Base-by-base conservation (phyloP, 2,329 filamentous ascomycete species). In the Amphichorda felina region DNA sequence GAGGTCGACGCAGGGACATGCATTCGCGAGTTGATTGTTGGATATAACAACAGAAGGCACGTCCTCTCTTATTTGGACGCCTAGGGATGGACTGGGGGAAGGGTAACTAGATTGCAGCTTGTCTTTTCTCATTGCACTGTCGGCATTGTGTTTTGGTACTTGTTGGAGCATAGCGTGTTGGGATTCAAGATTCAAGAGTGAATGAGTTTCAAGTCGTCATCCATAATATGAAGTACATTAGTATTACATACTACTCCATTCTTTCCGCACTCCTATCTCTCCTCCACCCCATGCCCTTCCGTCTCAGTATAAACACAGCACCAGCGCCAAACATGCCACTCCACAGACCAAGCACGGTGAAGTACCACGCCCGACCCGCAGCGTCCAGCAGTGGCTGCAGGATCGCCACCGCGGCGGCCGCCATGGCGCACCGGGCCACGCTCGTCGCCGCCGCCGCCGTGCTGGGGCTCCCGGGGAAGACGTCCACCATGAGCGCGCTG, bases 1-100 rank as follows among this genome's bases (percentile, higher is more conserved):
- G 11, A 59, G 61, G 39, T 54, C 62, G 22, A 59, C 50, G 3
- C 53, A 51, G 14, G 65, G 64, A 17, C 38, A 36, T 19, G 43
- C 42, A 15, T 47, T 42, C 31, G 34, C 15, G 15, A n/a, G 6
- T 28, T n/a, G 26, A 13, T 7, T 6, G 26, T 7, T 7, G 26
- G 6, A 7, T 28, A n/a, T 7, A 13, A n/a, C 11, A 5, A 5
- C 14, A n/a, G 26, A 6, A 13, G 14, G 10, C 26, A 28, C 26
- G 7, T 5, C 14, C 5, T n/a, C 7, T 26, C 13, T 33, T 13
- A 29, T 13, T n/a, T n/a, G n/a, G n/a, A n/a, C n/a, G n/a, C n/a
- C n/a, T n/a, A n/a, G n/a, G n/a, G n/a, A n/a, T n/a, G n/a, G n/a
- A n/a, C n/a, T n/a, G n/a, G n/a, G n/a, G n/a, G n/a, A n/a, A n/a